Evolutionary conservation across 495 filamentous ascomycete genomes (phyloP).

Genomic region (Recurvomyces mirabilis): DNA sequence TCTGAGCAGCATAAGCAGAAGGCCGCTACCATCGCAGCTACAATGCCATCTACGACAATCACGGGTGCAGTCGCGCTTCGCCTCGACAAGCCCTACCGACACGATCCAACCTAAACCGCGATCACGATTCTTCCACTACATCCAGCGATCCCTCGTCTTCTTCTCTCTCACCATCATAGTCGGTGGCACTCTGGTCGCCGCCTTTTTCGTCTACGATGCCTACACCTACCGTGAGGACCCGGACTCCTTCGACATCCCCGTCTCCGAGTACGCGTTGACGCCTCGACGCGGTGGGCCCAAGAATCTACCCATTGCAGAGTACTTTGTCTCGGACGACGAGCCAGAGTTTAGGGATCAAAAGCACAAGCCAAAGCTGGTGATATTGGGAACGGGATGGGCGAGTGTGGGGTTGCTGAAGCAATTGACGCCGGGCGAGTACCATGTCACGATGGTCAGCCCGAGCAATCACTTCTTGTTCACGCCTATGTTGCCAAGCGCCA

Average conservation of each 20-base stretch:
- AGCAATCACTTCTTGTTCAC: slow-evolving; percentile 97
- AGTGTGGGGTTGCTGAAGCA: slow-evolving; percentile 85
- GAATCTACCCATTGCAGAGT: slow-evolving; percentile 84
- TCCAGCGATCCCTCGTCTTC: slow-evolving; percentile 43
- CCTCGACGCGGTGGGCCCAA: slow-evolving; percentile 85
- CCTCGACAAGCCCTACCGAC: not conserved
- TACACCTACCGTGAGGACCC: slow-evolving; percentile 69
- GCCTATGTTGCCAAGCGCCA: slow-evolving; percentile 92
- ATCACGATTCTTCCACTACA: slow-evolving; percentile 30
- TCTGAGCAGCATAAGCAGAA: slow-evolving; percentile 32
- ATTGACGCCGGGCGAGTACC: slow-evolving; percentile 79
- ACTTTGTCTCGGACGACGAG: slow-evolving; percentile 79
- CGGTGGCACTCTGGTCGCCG: slow-evolving; percentile 47
- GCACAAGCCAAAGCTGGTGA: slow-evolving; percentile 81
- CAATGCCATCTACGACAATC: slow-evolving; percentile 5
- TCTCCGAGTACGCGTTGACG: slow-evolving; percentile 70
- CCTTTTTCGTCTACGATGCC: slow-evolving; percentile 91
- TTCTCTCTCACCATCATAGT: slow-evolving; percentile 49
- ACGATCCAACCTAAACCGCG: slow-evolving; percentile 2
- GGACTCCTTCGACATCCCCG: slow-evolving; percentile 57
- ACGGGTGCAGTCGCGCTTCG: slow-evolving; percentile 8
- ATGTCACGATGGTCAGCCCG: slow-evolving; percentile 87
- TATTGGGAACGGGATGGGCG: slow-evolving; percentile 92
- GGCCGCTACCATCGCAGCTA: too few species aligned
- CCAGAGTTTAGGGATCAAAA: slow-evolving; percentile 55